Evolutionary conservation across 2,329 filamentous ascomycete genomes (phyloP), one percentile per base, ranked within the genome.

Genomic region (Mollisiaceae sp.): DNA sequence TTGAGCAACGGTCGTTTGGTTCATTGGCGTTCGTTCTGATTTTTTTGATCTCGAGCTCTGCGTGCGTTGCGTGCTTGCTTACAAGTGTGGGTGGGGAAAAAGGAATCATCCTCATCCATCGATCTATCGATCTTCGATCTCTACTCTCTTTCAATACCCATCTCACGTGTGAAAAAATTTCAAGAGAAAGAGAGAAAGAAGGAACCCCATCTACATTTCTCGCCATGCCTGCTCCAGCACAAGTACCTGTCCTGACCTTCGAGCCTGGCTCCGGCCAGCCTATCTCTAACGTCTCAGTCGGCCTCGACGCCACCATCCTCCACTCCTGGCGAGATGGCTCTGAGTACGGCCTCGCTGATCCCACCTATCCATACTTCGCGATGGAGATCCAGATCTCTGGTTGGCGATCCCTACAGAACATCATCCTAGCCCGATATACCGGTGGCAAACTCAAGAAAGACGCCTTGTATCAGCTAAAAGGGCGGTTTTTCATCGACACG

Each of bases 381-480:
- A 64, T 70, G 64, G 66, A 69, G 15, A 60, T 70, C 11, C 62
- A 65, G 38, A 67, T 69, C 50, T 61, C 59, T 32, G 64, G 63
- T 47, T 69, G 62, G 55, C 63, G 58, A 9, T 63, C 67, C 27
- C n/a, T 57, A 5, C 62, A 58, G 27, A 67, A 67, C 54, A 62
- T 58, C 20, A 54, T 70, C 38, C 57, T 70, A 14, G 68, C 68
- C 1, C 64, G 68, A 8, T 68, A 67, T 45, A 62, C 66, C 1
- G 66, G 66, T 1, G 62, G 62, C 50, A 68, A 63, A 38, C 64
- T 70, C 11, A 68, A 69, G 61, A 64, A 67, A 50, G 65, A 69
- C 57, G 69, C 69, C 2, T 43, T 70, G 54, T 70, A 70, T 57
- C 67, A 69, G 36, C 58, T 70, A 32, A 59, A 61, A 22, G 69